These are phyloP conservation scores for Lolium perenne DNA, from an alignment of 176 grass and related monocot species.

Conservation along the genomic window DNA sequence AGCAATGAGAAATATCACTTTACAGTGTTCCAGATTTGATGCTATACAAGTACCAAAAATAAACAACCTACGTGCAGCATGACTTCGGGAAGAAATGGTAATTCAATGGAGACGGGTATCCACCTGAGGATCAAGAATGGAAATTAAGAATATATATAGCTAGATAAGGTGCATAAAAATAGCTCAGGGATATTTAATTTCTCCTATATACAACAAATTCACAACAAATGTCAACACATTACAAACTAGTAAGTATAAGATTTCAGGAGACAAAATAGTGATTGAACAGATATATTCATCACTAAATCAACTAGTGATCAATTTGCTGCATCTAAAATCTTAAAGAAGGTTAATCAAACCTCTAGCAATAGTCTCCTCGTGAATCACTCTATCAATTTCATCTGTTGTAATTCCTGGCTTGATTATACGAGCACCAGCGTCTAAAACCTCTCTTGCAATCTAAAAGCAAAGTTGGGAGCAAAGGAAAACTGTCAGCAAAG, in stretches of 20 bases:
- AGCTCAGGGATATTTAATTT: conserved; percentile 23
- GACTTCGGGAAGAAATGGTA: conserved; percentile 99
- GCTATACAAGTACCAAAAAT: conserved; percentile 40
- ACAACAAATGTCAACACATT: neutral
- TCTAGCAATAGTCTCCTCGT: conserved; percentile 87
- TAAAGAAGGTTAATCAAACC: conserved; percentile 52
- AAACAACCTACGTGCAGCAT: conserved; percentile 96
- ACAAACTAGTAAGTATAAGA: conserved; percentile 2
- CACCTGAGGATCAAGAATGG: conserved; percentile 66
- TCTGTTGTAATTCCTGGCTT: conserved; percentile 96
- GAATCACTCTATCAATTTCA: conserved; percentile 98
- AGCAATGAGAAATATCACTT: conserved; percentile 37
- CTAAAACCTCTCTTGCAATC: conserved; percentile 97
- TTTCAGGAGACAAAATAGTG: neutral
- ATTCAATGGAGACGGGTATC: conserved; percentile 95
- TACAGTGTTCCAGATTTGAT: conserved; percentile 23
- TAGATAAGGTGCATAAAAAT: conserved; percentile 32
- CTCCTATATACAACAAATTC: neutral
- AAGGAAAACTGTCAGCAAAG: conserved; percentile 30
- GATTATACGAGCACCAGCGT: conserved; percentile 85
- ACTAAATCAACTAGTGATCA: conserved; percentile 18
- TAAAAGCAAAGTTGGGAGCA: conserved; percentile 36
- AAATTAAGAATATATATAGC: conserved; percentile 26
- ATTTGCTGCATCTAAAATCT: conserved; percentile 33
- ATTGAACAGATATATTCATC: conserved; percentile 20